Conservation (phyloP, 306 rosid species). For the Canavalia ensiformis region DNA sequence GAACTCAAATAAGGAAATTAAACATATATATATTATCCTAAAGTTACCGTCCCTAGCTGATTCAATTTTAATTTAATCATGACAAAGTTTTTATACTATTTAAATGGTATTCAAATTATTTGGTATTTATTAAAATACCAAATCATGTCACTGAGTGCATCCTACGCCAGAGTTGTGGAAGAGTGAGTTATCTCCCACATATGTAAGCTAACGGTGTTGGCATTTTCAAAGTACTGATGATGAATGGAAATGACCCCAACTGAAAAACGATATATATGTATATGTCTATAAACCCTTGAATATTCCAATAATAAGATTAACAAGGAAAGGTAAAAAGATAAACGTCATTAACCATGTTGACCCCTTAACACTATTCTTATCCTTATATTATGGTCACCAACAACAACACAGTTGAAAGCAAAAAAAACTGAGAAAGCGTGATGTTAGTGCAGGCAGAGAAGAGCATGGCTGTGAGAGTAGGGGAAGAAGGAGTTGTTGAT, state of each 20-base stretch:
- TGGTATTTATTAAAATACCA: slow-evolving; percentile 2
- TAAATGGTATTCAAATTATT: not conserved
- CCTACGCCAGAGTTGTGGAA: slow-evolving; percentile 29
- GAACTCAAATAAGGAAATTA: too few species aligned
- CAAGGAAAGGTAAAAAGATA: slow-evolving; percentile 36
- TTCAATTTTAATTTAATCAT: not conserved
- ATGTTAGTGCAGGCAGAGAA: slow-evolving; percentile 44
- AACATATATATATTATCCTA: not conserved
- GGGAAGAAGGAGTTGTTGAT: slow-evolving; percentile 47
- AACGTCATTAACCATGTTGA: slow-evolving; percentile 46
- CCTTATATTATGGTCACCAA: not conserved
- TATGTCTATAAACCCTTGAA: slow-evolving; percentile 19
- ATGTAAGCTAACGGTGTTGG: slow-evolving; percentile 12
- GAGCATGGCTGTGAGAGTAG: slow-evolving; percentile 45
- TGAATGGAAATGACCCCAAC: slow-evolving; percentile 44
- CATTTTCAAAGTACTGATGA: slow-evolving; percentile 50
- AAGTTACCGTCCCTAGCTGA: not conserved
- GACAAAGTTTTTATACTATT: not conserved
- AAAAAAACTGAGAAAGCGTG: not conserved
- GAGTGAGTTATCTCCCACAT: slow-evolving; percentile 22
- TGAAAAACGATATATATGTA: not conserved
- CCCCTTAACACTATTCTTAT: slow-evolving; percentile 43
- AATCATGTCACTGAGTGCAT: not conserved
- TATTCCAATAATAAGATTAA: slow-evolving; percentile 37
- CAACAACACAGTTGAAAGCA: slow-evolving; percentile 39